Conservation (phyloP, 352 stramenopile genomes). For the Pythium dissotocum region DNA sequence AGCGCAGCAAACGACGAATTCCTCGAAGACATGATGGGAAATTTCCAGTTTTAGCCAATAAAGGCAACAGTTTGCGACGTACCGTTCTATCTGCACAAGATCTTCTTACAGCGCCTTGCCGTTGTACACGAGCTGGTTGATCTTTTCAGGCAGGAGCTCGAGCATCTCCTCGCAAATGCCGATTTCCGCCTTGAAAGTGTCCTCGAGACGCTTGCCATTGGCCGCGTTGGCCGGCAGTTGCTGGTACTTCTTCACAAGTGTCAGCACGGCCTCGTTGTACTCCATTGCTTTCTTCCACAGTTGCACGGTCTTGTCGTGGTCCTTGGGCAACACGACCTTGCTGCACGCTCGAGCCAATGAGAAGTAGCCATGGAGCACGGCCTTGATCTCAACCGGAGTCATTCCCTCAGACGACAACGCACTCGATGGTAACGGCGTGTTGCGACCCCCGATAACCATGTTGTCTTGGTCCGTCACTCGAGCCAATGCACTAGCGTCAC, state of each 20-base stretch:
- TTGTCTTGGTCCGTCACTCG: constrained; percentile 28
- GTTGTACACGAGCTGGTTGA: constrained; percentile 79
- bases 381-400: constrained; percentile 40
- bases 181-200: constrained; percentile 53
- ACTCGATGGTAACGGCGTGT: constrained; percentile 29
- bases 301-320: constrained; percentile 51
- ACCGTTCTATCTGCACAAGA: neutral
- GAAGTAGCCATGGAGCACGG: constrained; percentile 60
- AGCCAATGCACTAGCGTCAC: constrained; percentile 3
- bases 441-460: constrained; percentile 36
- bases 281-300: constrained; percentile 63
- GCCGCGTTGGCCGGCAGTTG: constrained; percentile 13
- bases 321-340: constrained; percentile 43
- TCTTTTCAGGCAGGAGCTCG: constrained; percentile 69
- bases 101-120: constrained; percentile 41
- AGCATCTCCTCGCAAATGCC: constrained; percentile 65
- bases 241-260: constrained; percentile 45
- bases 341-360: constrained; percentile 61
- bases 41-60: neutral
- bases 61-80: neutral
- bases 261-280: constrained; percentile 48
- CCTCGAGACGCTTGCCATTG: constrained; percentile 31
- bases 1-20: neutral
- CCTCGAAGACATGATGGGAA: neutral
- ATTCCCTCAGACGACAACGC: constrained; percentile 21